Base-by-base conservation (phyloP, 1,284 basidiomycete genomes). In the Wolfiporia cocos region DNA sequence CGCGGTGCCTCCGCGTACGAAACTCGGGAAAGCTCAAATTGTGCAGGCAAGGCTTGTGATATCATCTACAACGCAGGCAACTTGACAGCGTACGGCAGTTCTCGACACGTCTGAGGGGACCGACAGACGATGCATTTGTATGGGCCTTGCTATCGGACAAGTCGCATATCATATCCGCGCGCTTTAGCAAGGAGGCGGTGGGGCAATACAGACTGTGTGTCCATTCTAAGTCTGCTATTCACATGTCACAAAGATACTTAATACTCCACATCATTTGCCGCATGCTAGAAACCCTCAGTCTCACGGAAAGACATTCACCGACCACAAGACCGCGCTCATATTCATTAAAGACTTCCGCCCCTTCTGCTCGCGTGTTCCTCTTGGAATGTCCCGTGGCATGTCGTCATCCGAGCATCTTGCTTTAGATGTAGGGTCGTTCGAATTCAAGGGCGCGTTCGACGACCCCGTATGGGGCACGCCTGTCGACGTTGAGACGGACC, bases 11-110 rank as follows among this genome's bases (percentile, higher is more conserved):
- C 37, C 42, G 2, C 56, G 53, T 33, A 38, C 41, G 1, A 67
- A 63, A 48, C 63, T 58, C 37, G 71, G 63, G 47, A 78, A 67
- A 49, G 73, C 71, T 1, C 80, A 82, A 44, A 57, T 83, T 12
- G 64, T 69, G 37, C 70, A 80, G 59, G 80, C 74, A 49, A 15
- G 57, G 14, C 15, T 42, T 10, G 19, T 36, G 11, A 2, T 42
- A 5, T 5, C 17, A 37, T 11, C 32, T 11, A 10, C 6, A 29
- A 15, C 21, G 9, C 26, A 18, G 9, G 3, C 20, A 67, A 65
- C 62, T 1, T 55, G 62, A 20, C 54, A 54, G 12, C 34, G 51
- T 12, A 38, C 55, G 22, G 58, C 53, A n/a, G 49, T 58, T 40
- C 53, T 66, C 17, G 61, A n/a, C n/a, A n/a, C n/a, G n/a, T n/a